Base-by-base conservation (phyloP, 73 alveolate genomes). In the Paramecium primaurelia region DNA sequence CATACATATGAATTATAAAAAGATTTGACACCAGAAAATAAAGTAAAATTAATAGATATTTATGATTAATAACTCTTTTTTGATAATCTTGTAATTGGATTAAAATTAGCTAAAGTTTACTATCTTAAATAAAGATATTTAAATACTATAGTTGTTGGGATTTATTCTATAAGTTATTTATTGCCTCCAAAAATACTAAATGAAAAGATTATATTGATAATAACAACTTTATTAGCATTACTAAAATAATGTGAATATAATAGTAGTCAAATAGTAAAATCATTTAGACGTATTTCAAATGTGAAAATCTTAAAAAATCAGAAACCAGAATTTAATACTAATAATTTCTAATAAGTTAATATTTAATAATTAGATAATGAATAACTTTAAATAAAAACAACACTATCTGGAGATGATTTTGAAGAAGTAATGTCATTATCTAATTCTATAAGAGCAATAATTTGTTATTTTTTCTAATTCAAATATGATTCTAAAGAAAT, bases 321-420 rank as follows among this genome's bases (percentile, higher is more conserved):
- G 84, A 64, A 64, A 64, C 8, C 4, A 2, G 84, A 64, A 26
- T 12, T 4, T 3, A 28, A 28, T 64, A 18, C 2, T 54, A 64
- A 64, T 64, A 64, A 64, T 64, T 64, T 64, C 47, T 64, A 64
- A 34, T 32, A 28, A 64, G 22, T 34, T 14, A 64, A 64, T 64
- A 28, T 64, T 0, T 34, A 64, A 64, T 64, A 64, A 28, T 64
- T 64, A 64, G 12, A 28, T 12, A 34, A 12, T 32, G 84, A 64
- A 8, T 28, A 64, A 64, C 51, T 20, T 28, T 34, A 28, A 28
- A 64, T 64, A 10, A 64, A 64, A 64, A 64, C 84, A 1, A 20
- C 84, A 25, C 12, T 64, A 40, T 73, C 87, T 6, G 91, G 91
- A 47, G 91, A 80, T 32, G 44, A 42, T 32, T 80, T 45, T 80